Base-by-base conservation (phyloP, 73 alveolate species). In the Diophrys appendiculata region DNA sequence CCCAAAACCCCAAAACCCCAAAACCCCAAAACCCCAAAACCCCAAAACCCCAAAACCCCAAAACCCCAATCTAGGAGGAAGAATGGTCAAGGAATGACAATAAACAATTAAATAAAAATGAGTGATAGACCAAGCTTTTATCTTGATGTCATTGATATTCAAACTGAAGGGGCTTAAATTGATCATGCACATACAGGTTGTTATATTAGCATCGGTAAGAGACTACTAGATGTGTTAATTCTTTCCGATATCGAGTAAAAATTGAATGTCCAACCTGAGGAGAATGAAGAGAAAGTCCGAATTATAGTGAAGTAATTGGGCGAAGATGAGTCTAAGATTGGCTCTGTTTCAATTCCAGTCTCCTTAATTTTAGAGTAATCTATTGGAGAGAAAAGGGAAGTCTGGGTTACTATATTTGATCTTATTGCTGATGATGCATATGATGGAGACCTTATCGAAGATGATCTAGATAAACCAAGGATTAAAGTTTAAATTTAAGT, bases 371-470 rank as follows among this genome's bases (percentile, higher is more conserved):
- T 43, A 18, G n/a, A 43, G 60, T 5, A 43, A 43, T 43, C n/a
- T 18, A 43, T 11, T 5, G 60, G 18, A 43, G 5, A 34, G 24
- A 53, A 25, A 65, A 54, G 52, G 52, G 56, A 52, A 1, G 54
- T 68, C n/a, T 86, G 93, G 93, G 64, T 86, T 28, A 86, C 93
- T 5, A 35, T 86, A 29, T 86, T 86, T 31, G 93, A 86, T 54
- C 87, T 52, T 30, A 14, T 80, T 24, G 89, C 78, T 35, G 93
- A 86, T 65, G 93, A 86, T 73, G 77, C 70, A 77, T 86, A 86
- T 65, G 93, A 86, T 74, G 93, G 93, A 31, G 93, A 86, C 43
- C 70, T 86, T 77, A 78, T 75, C 2, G 87, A 86, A 35, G 80
- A 86, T 33, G 93, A 86, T 67, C 80, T 65, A 30, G 93, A 86